Evolutionary conservation across 2,329 filamentous ascomycete species (phyloP).

Genomic region (Myriosclerotinia duriaeana): DNA sequence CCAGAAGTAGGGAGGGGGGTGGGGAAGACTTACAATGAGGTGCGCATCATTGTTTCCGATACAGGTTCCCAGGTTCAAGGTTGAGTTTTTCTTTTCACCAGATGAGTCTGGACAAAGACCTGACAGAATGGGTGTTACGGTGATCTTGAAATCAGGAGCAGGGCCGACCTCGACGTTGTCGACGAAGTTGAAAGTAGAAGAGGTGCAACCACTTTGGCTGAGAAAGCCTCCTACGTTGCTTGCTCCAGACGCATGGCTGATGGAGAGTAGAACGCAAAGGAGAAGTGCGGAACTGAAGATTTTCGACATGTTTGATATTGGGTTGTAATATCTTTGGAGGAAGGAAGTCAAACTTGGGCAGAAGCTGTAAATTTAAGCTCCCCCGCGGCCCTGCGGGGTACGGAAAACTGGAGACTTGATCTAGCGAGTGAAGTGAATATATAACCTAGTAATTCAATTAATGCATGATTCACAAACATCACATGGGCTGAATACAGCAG

Average conservation of each 20-base stretch:
- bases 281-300: background rate
- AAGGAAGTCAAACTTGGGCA: constrained; percentile 5
- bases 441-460: background rate
- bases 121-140: constrained; percentile 4
- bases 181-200: constrained; percentile 1
- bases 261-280: background rate
- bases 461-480: background rate
- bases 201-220: background rate
- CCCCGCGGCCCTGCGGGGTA: background rate
- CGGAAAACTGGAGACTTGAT: background rate
- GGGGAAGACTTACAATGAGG: constrained; percentile 1
- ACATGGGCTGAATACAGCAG: constrained; percentile 3
- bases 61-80: constrained; percentile 16
- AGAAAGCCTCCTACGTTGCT: constrained; percentile 7
- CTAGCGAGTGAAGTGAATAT: background rate
- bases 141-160: constrained; percentile 8
- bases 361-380: background rate
- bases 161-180: background rate
- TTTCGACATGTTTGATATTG: constrained; percentile 11
- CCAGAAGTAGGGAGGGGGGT: too few relatives aligned
- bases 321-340: constrained; percentile 1
- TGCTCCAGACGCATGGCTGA: background rate
- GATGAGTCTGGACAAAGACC: constrained; percentile 16
- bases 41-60: constrained; percentile 17
- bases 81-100: constrained; percentile 5